These are phyloP conservation scores for Aspergillus ochraceoroseus DNA, from an alignment of 2,329 filamentous ascomycete genomes.

Conservation along the genomic window DNA sequence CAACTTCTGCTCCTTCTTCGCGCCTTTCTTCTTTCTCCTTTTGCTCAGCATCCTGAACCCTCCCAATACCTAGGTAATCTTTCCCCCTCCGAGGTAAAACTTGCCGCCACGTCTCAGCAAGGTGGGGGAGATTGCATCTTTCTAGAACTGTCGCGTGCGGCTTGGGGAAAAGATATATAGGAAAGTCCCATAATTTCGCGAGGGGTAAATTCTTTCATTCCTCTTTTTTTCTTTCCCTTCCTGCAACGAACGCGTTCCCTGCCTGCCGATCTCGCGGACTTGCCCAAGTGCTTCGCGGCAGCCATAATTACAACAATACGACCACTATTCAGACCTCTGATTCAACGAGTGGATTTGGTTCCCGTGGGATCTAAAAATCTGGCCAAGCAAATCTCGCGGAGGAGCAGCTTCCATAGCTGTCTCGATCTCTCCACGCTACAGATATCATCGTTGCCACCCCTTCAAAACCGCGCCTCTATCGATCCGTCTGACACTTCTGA, in stretches of 20 bases:
- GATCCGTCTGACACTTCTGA: slow-evolving; percentile 26
- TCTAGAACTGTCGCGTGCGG: slow-evolving; percentile 1
- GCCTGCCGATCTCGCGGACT: too few species aligned
- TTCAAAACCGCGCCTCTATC: slow-evolving; percentile 24
- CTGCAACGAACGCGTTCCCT: too few species aligned
- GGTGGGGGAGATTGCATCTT: slow-evolving; percentile 4
- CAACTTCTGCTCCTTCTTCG: too few species aligned
- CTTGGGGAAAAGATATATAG: too few species aligned
- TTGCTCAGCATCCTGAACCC: too few species aligned
- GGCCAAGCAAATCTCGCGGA: slow-evolving; percentile 38
- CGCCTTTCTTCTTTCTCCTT: too few species aligned
- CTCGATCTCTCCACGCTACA: slow-evolving; percentile 40
- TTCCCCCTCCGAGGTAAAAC: too few species aligned
- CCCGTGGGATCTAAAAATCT: slow-evolving; percentile 35
- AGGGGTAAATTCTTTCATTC: slow-evolving; percentile 1
- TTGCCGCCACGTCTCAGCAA: slow-evolving; percentile 6
- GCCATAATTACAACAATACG: too few species aligned
- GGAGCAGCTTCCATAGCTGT: slow-evolving; percentile 43
- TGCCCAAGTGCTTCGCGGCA: too few species aligned
- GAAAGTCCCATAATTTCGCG: too few species aligned
- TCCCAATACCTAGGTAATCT: too few species aligned
- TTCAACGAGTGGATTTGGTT: slow-evolving; percentile 12
- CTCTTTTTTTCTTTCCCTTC: background rate
- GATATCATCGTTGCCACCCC: slow-evolving; percentile 27
- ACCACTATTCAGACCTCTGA: too few species aligned